These are phyloP conservation scores for Gossypium schwendimanii DNA, from an alignment of 441 rosid species.

Conservation along the genomic window DNA sequence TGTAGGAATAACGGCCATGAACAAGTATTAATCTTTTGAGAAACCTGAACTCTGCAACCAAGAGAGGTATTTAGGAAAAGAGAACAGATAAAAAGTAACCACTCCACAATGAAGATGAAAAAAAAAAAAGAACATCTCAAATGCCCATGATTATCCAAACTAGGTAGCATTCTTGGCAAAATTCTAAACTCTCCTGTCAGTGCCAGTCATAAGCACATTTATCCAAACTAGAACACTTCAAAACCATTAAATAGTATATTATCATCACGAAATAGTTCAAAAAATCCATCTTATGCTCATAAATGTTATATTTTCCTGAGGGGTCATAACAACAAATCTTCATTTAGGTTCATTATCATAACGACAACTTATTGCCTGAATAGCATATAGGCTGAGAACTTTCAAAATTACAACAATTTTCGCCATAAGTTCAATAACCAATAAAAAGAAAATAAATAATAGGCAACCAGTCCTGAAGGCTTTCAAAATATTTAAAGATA, in stretches of 20 bases:
- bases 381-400: not conserved
- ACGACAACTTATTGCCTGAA: not conserved
- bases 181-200: not conserved
- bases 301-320: not conserved
- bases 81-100: not conserved
- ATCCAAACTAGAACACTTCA: not conserved
- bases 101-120: not conserved
- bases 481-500: not conserved
- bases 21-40: conserved; percentile 88
- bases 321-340: not conserved
- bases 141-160: not conserved
- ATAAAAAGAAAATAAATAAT: not conserved
- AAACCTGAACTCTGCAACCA: conserved; percentile 79
- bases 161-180: not conserved
- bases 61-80: conserved; percentile 12
- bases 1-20: conserved; percentile 97
- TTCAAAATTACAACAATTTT: not conserved
- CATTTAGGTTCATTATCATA: not conserved
- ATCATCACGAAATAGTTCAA: not conserved
- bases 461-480: not conserved
- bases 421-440: not conserved
- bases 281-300: not conserved
- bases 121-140: not conserved
- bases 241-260: not conserved
- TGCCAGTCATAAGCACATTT: not conserved